Evolutionary conservation across 2,329 filamentous ascomycete species (phyloP), one percentile per base, ranked within the genome.

Genomic region (Chaetothyriales sp.): DNA sequence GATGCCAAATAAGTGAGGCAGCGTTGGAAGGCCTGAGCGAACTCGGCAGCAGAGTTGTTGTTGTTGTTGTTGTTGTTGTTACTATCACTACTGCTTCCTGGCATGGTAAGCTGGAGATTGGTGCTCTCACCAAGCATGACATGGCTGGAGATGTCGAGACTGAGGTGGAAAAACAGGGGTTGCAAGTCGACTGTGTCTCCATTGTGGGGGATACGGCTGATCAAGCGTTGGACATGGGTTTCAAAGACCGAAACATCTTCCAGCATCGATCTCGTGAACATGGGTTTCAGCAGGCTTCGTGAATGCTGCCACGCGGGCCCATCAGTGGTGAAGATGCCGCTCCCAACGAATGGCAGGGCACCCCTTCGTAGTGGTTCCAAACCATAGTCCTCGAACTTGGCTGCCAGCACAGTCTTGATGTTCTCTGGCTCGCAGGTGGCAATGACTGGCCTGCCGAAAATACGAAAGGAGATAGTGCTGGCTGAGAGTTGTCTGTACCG

Each of bases 341-440:
- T 50, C 5, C 61, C 62, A 6, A 63, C 47, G 1, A 62, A 43
- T 18, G 56, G 54, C 2, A 50, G 43, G 20, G 61, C 58, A 15
- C 52, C 44, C 28, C 56, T 44, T 28, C 51, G 51, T 20, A 53
- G 58, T 33, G 66, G 61, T 15, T 66, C 72, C 25, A 69, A 67
- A 33, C 64, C 63, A 54, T 74, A 81, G 53, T 80, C 73, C 2
- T 70, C 63, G 54, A 77, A 79, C 18, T 72, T 70, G 0, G 68
- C 69, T 1, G 74, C 73, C 1, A 80, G 68, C 1, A 81, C 67
- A 1, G 77, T 71, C 56, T 78, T 76, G 48, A 81, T 67, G 56
- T 81, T 81, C 10, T 70, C 70, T 1, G 70, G 67, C 20, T 80
- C 77, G 43, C 60, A 57, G 15, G 65, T 66, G 2, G 59, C 25